Conservation (phyloP, 768 basidiomycete species). For the Mycena kentingensis region DNA sequence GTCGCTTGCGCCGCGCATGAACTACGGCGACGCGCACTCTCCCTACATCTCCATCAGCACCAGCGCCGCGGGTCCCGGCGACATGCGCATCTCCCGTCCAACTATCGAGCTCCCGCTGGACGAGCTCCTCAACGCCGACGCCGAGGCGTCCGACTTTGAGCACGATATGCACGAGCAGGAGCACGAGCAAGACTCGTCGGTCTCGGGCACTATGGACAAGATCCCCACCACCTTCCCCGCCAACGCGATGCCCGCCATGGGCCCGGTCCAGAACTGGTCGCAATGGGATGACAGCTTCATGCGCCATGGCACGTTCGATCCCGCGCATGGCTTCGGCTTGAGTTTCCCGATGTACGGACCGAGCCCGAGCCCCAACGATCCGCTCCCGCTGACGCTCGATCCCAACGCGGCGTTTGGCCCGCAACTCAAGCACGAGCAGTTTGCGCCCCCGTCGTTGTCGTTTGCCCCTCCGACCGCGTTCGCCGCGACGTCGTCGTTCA, state of each 20-base stretch:
- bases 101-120: slow-evolving; percentile 89
- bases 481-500: too few species aligned
- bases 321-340: background rate
- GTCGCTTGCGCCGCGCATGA: slow-evolving; percentile 66
- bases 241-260: slow-evolving; percentile 3
- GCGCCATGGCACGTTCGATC: slow-evolving; percentile 7
- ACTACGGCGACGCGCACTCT: slow-evolving; percentile 76
- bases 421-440: background rate
- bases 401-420: slow-evolving; percentile 13
- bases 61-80: slow-evolving; percentile 26
- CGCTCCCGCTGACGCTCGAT: slow-evolving; percentile 17
- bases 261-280: slow-evolving; percentile 14
- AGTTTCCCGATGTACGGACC: background rate
- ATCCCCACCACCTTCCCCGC: background rate
- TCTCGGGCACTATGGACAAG: slow-evolving; percentile 26
- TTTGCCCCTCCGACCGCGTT: background rate
- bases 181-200: background rate
- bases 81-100: slow-evolving; percentile 57
- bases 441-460: background rate
- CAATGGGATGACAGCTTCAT: slow-evolving; percentile 18
- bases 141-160: slow-evolving; percentile 38
- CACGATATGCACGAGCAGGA: background rate
- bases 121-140: slow-evolving; percentile 65
- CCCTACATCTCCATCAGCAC: slow-evolving; percentile 52
- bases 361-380: background rate